Evolutionary conservation across 192 early-diverging fungal species (phyloP), one percentile per base, ranked within the genome.

Genomic region (Chytriomyces sp.): DNA sequence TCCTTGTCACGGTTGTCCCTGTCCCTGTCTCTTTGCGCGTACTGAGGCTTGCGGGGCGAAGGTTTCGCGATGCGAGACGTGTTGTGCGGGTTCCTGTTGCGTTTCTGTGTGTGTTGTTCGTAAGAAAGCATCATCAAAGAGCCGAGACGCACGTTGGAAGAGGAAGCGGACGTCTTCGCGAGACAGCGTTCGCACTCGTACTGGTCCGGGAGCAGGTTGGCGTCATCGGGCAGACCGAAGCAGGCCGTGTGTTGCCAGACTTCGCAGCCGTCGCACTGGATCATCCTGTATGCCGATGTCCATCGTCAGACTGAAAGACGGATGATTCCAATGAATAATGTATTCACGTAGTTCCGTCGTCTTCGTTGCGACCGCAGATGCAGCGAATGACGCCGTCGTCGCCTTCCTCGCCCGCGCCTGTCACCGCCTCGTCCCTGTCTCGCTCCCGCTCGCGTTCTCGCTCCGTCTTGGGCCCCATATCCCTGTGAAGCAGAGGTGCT

Each of bases 221-320:
- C 81, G 38, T 85, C 81, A 40, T 64, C 62, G 25, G 39, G 39
- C 14, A 91, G 85, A 12, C 80, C 79, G 12, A 99, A 90, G 75
- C 97, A 99, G 26, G 88, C 85, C 5, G 88, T 89, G 77, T 99
- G 97, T 73, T 99, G 97, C 97, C 97, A 99, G 4, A 95, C 93
- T 4, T 86, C 71, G 75, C 97, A 98, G 55, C 85, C 80, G 56
- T 99, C 97, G 77, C 97, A 99, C 64, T 97, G 94, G 52, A 99
- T 93, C 5, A 64, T 64, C 22, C 62, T 64, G 44, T n/a, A 22
- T 49, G 14, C 44, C 1, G 2, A 49, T 22, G 3, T n/a, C 14
- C 14, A 49, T 14, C 14, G 44, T n/a, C 2, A 49, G 44, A 3
- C 17, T n/a, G n/a, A n/a, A n/a, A 3, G 44, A 1, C 17, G 3